Base-by-base conservation (phyloP, 2,329 filamentous ascomycete genomes). In the Arachnomyces sp. region DNA sequence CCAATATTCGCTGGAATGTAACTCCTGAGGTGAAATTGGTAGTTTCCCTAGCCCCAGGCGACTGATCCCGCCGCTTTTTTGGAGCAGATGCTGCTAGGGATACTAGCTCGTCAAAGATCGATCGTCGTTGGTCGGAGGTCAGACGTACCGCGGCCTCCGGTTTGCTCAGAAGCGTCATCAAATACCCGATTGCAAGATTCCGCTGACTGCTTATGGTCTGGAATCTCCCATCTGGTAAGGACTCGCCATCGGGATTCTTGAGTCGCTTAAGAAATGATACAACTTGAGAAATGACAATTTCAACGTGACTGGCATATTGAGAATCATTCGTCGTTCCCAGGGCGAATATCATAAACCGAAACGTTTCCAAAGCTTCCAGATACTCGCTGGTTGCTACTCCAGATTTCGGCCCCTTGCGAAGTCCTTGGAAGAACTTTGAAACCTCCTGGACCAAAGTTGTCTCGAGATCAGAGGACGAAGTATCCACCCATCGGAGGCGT, bases 311-410 rank as follows among this genome's bases (percentile, higher is more conserved):
- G 5, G 46, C 44, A 25, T 44, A 48, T 12, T 42, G 37, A 14
- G 48, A 41, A 33, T 38, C 31, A n/a, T 44, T 29, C 4, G 48
- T 44, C 38, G 55, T 57, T 21, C 53, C 44, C 12, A 52, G 45
- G 33, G 52, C 36, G 31, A 39, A 37, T 7, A 64, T 46, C 4
- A 56, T 45, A 36, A 65, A 59, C 18, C 50, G 54, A 46, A 60
- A 64, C 17, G 58, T 60, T 38, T 65, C 61, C 46, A 62, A 60
- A 4, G 57, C 56, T 34, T 66, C 62, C 28, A 62, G 46, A n/a
- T 52, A 50, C 15, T 54, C 50, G 32, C 55, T 50, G 5, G 9
- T 25, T 17, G 52, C 12, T 33, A 14, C 28, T n/a, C 14, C 15
- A 29, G 32, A 17, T 36, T 45, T 36, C 30, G 48, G 32, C 9